Evolutionary conservation across 768 basidiomycete genomes (phyloP).

Genomic region (Tephrocybe sp.): DNA sequence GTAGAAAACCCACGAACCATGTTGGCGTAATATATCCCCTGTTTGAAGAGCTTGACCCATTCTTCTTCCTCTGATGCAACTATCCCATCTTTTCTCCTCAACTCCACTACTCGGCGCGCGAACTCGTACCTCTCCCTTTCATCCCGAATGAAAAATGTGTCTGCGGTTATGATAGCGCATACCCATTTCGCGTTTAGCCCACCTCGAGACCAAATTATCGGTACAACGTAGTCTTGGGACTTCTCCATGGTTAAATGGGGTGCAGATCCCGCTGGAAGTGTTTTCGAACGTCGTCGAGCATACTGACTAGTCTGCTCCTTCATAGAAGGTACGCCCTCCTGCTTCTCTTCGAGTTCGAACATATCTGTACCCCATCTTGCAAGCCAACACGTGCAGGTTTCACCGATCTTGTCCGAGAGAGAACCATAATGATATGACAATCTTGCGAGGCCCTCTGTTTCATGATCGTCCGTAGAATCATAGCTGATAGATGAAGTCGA

Average conservation of each 20-base stretch:
- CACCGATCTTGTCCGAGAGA: slow-evolving; percentile 90
- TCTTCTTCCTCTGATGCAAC: slow-evolving; percentile 65
- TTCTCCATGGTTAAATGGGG: slow-evolving; percentile 2
- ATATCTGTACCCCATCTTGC: slow-evolving; percentile 84
- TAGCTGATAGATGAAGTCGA: slow-evolving; percentile 11
- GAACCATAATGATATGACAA: slow-evolving; percentile 77
- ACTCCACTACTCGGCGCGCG: slow-evolving; percentile 72
- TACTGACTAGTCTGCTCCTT: not conserved
- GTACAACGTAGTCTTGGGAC: slow-evolving; percentile 27
- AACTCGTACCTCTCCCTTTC: slow-evolving; percentile 83
- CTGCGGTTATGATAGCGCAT: slow-evolving; percentile 70
- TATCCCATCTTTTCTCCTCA: slow-evolving; percentile 59
- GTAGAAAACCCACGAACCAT: slow-evolving; percentile 55
- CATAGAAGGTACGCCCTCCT: slow-evolving; percentile 13
- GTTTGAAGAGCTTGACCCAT: slow-evolving; percentile 68
- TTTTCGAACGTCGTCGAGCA: slow-evolving; percentile 22
- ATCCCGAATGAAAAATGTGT: slow-evolving; percentile 75
- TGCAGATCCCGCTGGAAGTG: slow-evolving; percentile 15
- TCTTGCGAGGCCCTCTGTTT: slow-evolving; percentile 8
- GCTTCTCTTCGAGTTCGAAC: slow-evolving; percentile 58
- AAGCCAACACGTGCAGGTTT: slow-evolving; percentile 87
- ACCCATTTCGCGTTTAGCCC: slow-evolving; percentile 78
- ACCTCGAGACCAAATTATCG: slow-evolving; percentile 71
- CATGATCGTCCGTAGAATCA: slow-evolving; percentile 19
- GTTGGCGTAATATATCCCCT: slow-evolving; percentile 83